A percentile compares a stretch with the other conserved stretches of the same genome.
phyloP scores from a whole-genome alignment of 2,329 filamentous ascomycete genomes.

The Aspergillus spinulosporus region DNA sequence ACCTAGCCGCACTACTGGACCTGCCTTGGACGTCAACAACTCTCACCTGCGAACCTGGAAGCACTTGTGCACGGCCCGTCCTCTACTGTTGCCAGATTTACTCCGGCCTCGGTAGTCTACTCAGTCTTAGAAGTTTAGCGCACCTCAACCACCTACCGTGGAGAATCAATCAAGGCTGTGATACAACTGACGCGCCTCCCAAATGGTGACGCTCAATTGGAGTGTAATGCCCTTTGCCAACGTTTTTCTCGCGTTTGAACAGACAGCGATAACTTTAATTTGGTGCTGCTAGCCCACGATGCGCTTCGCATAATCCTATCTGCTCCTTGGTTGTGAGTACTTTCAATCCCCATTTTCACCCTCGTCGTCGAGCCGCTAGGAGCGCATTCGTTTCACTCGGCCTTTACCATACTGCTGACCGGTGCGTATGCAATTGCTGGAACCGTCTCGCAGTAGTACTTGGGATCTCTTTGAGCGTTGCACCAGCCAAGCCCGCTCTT shows the following conservation, averaged over 20 bases:
- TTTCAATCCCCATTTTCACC: background rate
- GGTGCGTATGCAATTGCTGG: background rate
- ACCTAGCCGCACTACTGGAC: constrained; percentile 6
- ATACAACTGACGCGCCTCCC: constrained; percentile 8
- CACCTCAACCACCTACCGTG: constrained; percentile 1
- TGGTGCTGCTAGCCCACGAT: constrained; percentile 19
- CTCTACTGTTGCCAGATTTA: constrained; percentile 9
- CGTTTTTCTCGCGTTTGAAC: constrained; percentile 7
- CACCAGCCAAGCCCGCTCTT: background rate
- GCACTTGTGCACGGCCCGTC: constrained; percentile 14
- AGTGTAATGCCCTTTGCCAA: constrained; percentile 17
- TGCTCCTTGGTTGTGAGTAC: constrained; percentile 16
- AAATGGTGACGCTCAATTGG: constrained; percentile 20
- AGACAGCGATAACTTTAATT: constrained; percentile 7
- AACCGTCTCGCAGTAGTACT: background rate
- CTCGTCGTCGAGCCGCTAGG: background rate
- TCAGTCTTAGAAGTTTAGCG: background rate
- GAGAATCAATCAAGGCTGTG: background rate
- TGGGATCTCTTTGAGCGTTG: background rate
- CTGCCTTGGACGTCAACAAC: background rate
- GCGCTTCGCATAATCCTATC: constrained; percentile 20
- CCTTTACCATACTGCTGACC: background rate
- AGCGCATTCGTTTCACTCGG: background rate
- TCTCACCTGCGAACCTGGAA: constrained; percentile 18
- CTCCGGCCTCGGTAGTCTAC: no score